Evolutionary conservation across 352 stramenopile species (phyloP).

Genomic region (Globisporangium megalacanthum): DNA sequence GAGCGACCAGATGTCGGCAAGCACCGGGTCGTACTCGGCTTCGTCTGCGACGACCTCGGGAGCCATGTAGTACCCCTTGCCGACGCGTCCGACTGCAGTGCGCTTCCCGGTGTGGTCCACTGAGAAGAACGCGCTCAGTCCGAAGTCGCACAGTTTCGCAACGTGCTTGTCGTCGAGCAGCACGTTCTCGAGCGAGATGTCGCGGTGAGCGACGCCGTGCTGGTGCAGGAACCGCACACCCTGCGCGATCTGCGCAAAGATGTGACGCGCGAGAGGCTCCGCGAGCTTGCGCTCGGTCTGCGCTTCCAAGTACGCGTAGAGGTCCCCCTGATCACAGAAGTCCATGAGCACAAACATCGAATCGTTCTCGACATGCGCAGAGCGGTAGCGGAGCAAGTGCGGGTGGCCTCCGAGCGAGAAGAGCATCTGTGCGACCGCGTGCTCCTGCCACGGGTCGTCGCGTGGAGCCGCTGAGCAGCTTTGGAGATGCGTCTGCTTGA

Average conservation of each 20-base stretch:
- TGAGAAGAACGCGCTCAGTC: conserved; percentile 2
- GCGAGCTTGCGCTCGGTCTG: conserved; percentile 3
- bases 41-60: conserved; percentile 11
- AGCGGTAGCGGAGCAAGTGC: conserved; percentile 22
- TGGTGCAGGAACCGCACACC: conserved; percentile 12
- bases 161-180: conserved; percentile 9
- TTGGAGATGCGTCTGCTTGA: conserved; percentile 18
- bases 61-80: conserved; percentile 16
- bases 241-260: conserved; percentile 12
- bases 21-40: neutral
- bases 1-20: conserved; percentile 67
- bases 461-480: conserved; percentile 12
- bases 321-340: conserved; percentile 43
- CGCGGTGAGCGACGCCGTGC: conserved; percentile 6
- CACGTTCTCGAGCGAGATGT: conserved; percentile 3
- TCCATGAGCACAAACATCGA: conserved; percentile 56
- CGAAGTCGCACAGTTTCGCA: conserved; percentile 12
- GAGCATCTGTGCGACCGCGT: conserved; percentile 15
- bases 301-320: conserved; percentile 30
- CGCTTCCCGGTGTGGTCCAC: neutral
- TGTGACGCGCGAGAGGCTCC: conserved; percentile 7
- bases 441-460: conserved; percentile 13
- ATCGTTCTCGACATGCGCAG: conserved; percentile 26
- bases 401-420: conserved; percentile 23
- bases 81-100: neutral